Evolutionary conservation across 1,139 yeast genomes (phyloP).

Genomic region (Diutina mesorugosa): DNA sequence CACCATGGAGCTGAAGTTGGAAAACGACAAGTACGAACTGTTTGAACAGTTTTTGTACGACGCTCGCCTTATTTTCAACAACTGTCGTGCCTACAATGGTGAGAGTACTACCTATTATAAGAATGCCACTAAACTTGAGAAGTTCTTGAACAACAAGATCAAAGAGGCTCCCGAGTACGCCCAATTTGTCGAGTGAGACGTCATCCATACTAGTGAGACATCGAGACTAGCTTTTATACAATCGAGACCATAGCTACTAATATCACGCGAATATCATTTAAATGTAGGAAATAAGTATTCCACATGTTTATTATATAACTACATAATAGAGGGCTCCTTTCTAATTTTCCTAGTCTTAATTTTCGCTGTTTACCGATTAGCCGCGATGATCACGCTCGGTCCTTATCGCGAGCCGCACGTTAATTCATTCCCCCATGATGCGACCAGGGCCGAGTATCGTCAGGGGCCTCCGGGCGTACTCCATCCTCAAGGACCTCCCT

Average conservation of each 20-base stretch:
- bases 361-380: too few relatives aligned
- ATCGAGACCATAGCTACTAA: too few relatives aligned
- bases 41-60: slow-evolving; percentile 91
- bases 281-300: too few relatives aligned
- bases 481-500: not conserved
- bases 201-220: too few relatives aligned
- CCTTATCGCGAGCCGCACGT: not conserved
- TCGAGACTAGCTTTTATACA: too few relatives aligned
- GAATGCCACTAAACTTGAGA: slow-evolving; percentile 86
- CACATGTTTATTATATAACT: too few relatives aligned
- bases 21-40: slow-evolving; percentile 79
- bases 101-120: slow-evolving; percentile 83
- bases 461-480: not conserved
- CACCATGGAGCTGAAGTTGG: slow-evolving; percentile 89
- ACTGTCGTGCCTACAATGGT: slow-evolving; percentile 81
- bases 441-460: not conserved
- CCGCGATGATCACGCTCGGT: not conserved
- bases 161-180: slow-evolving; percentile 72
- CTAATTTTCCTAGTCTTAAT: too few relatives aligned
- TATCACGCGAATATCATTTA: too few relatives aligned
- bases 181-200: slow-evolving; percentile 18
- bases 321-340: too few relatives aligned
- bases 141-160: slow-evolving; percentile 67
- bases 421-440: not conserved
- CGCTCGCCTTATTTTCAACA: slow-evolving; percentile 72